These are phyloP conservation scores for Nitzschia inconspicua DNA, from an alignment of 108 stramenopile genomes.

Conservation along the genomic window DNA sequence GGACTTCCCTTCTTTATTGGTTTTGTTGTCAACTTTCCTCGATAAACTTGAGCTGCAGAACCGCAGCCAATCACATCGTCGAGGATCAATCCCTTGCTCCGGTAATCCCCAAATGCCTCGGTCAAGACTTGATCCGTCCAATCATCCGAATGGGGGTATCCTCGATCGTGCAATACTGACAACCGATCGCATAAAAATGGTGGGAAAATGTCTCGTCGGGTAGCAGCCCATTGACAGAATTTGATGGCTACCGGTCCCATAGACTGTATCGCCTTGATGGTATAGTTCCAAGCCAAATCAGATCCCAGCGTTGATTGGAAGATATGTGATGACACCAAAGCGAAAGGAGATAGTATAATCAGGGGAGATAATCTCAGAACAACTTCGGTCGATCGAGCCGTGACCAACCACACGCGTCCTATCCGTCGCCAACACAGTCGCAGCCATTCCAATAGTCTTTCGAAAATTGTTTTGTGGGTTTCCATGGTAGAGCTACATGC, in stretches of 20 bases:
- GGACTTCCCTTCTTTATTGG: background rate
- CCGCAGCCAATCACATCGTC: conserved; percentile 77
- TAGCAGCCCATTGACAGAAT: conserved; percentile 88
- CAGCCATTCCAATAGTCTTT: conserved; percentile 16
- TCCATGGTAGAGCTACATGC: background rate
- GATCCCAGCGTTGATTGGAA: conserved; percentile 27
- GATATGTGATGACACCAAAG: conserved; percentile 27
- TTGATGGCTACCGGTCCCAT: conserved; percentile 85
- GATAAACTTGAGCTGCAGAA: conserved; percentile 88
- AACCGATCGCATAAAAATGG: conserved; percentile 65
- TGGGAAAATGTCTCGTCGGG: conserved; percentile 86
- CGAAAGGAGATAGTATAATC: conserved; percentile 56
- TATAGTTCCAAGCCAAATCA: conserved; percentile 71
- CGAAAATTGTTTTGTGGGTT: background rate
- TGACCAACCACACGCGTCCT: conserved; percentile 25
- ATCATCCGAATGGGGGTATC: conserved; percentile 61
- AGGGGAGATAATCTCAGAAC: conserved; percentile 62
- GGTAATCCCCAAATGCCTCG: conserved; percentile 77
- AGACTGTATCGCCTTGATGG: conserved; percentile 53
- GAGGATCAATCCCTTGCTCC: conserved; percentile 47
- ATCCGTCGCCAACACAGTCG: conserved; percentile 10
- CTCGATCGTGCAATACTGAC: conserved; percentile 59
- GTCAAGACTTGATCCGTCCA: conserved; percentile 56
- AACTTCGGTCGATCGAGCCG: conserved; percentile 49
- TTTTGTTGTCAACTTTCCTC: conserved; percentile 41